phyloP scores from a whole-genome alignment of 805 yeast species.

The Barnettozyma vustinii region DNA sequence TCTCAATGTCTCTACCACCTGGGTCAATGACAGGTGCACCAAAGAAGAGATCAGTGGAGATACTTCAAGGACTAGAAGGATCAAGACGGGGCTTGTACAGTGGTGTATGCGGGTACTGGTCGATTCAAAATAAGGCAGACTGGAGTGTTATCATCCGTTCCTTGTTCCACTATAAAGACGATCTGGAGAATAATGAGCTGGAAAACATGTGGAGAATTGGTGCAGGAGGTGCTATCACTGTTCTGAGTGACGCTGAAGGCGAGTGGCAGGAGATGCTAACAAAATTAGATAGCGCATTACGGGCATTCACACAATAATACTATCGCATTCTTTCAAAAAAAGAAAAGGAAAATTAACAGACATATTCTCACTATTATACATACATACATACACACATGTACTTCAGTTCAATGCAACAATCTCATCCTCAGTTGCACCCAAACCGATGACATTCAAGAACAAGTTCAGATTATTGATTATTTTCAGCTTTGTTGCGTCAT shows the following conservation, averaged over 20 bases:
- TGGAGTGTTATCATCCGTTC: conserved; percentile 96
- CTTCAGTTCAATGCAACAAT: conserved; percentile 62
- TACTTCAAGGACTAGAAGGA: conserved; percentile 46
- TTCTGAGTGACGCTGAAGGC: conserved; percentile 70
- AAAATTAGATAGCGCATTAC: conserved; percentile 76
- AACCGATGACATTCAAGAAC: conserved; percentile 94
- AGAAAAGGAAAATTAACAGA: conserved; percentile 6
- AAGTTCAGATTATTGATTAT: conserved; percentile 77
- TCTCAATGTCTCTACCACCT: conserved; percentile 82
- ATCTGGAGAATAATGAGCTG: conserved; percentile 25
- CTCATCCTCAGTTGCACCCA: conserved; percentile 85
- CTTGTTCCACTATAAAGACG: conserved; percentile 58
- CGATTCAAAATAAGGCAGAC: conserved; percentile 78
- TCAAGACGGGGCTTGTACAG: conserved; percentile 74
- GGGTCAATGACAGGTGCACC: conserved; percentile 99
- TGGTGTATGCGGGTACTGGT: conserved; percentile 96
- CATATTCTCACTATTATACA: not conserved
- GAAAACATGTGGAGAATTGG: conserved; percentile 73
- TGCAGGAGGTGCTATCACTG: conserved; percentile 98
- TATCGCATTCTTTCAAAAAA: not conserved
- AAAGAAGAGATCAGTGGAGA: conserved; percentile 83
- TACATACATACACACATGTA: not conserved
- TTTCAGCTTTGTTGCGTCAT: conserved; percentile 42
- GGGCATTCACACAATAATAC: conserved; percentile 41
- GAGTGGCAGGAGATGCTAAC: conserved; percentile 91